These are phyloP conservation scores for Yarrowia deformans DNA, from an alignment of 805 yeast species.

Conservation along the genomic window DNA sequence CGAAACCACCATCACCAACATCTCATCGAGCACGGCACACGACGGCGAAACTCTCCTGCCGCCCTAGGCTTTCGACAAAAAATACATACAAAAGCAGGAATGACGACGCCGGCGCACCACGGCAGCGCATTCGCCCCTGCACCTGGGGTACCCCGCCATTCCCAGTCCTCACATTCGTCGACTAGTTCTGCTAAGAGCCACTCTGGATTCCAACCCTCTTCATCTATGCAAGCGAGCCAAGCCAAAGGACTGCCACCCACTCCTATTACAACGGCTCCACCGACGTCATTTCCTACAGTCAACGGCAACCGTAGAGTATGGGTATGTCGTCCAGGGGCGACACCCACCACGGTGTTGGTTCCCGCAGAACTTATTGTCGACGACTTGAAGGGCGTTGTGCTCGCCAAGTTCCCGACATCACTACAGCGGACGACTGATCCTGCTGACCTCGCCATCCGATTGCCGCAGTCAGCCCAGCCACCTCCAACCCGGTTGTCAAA, in stretches of 20 bases:
- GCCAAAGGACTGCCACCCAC: constrained; percentile 32
- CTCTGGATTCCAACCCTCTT: not conserved
- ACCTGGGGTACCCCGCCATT: constrained; percentile 8
- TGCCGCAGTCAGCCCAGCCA: constrained; percentile 27
- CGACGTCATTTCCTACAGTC: constrained; percentile 6
- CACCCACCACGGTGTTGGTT: constrained; percentile 74
- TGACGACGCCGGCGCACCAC: constrained; percentile 39
- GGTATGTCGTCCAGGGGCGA: constrained; percentile 51
- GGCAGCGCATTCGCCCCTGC: constrained; percentile 33
- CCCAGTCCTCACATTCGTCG: constrained; percentile 32
- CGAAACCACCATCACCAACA: constrained; percentile 33
- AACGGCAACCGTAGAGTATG: constrained; percentile 45
- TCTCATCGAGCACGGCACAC: constrained; percentile 2
- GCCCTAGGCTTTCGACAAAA: constrained; percentile 8
- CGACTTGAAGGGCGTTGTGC: constrained; percentile 73
- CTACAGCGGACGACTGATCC: constrained; percentile 69
- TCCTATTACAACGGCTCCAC: not conserved
- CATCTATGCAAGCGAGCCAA: constrained; percentile 18
- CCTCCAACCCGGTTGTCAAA: constrained; percentile 19
- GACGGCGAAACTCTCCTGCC: constrained; percentile 10
- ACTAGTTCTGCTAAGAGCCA: constrained; percentile 6
- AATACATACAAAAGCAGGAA: constrained; percentile 4
- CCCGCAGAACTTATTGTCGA: constrained; percentile 73
- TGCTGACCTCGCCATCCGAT: constrained; percentile 58
- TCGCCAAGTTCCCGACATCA: constrained; percentile 71